Percentiles rank a stretch among this genome's conserved stretches.
Evolutionary conservation across 768 basidiomycete genomes (phyloP).

Genomic region (Imleria badia): DNA sequence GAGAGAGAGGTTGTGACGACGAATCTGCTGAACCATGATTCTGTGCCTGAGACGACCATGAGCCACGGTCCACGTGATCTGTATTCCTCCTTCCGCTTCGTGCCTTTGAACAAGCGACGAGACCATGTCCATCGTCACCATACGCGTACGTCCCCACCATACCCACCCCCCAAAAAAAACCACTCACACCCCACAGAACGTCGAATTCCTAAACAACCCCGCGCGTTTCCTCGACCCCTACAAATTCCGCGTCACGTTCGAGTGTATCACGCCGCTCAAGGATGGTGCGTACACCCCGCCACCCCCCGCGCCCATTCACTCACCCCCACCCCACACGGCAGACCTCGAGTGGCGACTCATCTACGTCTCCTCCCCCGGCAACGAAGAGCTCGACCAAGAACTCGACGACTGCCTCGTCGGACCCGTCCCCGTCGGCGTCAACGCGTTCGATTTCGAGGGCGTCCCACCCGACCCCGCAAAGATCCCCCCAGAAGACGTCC

Average conservation of each 20-base stretch:
- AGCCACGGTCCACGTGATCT: background rate
- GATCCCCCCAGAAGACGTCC: conserved; percentile 86
- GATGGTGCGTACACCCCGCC: conserved; percentile 58
- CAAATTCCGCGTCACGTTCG: conserved; percentile 93
- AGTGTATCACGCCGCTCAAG: conserved; percentile 87
- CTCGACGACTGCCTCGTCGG: conserved; percentile 97
- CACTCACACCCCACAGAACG: conserved; percentile 54
- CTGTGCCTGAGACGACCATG: too few species aligned
- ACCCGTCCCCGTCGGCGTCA: conserved; percentile 94
- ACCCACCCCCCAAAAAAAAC: background rate
- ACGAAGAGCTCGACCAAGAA: conserved; percentile 93
- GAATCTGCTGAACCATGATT: too few species aligned
- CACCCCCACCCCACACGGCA: conserved; percentile 38
- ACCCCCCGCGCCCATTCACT: too few species aligned
- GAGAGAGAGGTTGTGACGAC: too few species aligned
- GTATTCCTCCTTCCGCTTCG: background rate
- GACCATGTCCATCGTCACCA: conserved; percentile 68
- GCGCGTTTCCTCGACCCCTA: conserved; percentile 90
- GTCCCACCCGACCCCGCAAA: conserved; percentile 78
- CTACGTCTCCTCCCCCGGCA: conserved; percentile 92
- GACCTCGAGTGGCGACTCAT: conserved; percentile 99
- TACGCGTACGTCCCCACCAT: conserved; percentile 53
- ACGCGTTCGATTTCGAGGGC: conserved; percentile 96
- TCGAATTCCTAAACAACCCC: conserved; percentile 91
- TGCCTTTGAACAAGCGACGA: background rate